Evolutionary conservation across 805 yeast genomes (phyloP).

Genomic region (Schwanniomyces sp.): DNA sequence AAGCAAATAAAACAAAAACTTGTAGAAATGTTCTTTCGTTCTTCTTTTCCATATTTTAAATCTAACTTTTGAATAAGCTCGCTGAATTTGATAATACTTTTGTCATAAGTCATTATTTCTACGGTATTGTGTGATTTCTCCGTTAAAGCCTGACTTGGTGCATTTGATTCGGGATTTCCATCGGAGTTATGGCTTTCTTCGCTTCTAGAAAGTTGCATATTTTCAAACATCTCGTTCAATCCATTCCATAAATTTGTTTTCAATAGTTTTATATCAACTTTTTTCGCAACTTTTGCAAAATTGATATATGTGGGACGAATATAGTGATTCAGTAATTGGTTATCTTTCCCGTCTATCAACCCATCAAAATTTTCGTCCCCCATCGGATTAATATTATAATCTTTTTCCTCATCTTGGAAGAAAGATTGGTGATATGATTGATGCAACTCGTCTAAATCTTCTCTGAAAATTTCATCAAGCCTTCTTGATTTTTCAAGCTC

Average conservation of each 20-base stretch:
- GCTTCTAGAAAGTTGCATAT: background rate
- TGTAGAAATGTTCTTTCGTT: slow-evolving; percentile 70
- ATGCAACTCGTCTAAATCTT: slow-evolving; percentile 15
- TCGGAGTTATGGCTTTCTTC: background rate
- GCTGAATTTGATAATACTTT: background rate
- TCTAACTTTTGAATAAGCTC: slow-evolving; percentile 49
- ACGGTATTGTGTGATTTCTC: background rate
- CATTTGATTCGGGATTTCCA: background rate
- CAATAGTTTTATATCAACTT: slow-evolving; percentile 40
- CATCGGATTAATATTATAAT: slow-evolving; percentile 6
- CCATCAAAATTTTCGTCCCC: slow-evolving; percentile 2
- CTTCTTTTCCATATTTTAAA: slow-evolving; percentile 53
- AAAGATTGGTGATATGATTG: slow-evolving; percentile 15
- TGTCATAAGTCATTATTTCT: background rate
- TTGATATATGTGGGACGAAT: slow-evolving; percentile 39
- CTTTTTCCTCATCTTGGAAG: slow-evolving; percentile 10
- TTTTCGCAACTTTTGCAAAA: slow-evolving; percentile 42
- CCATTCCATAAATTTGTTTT: slow-evolving; percentile 43
- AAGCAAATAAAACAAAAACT: slow-evolving; percentile 83
- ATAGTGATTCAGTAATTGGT: slow-evolving; percentile 2
- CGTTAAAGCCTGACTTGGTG: background rate
- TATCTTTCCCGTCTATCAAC: slow-evolving; percentile 7
- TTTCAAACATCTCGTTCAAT: background rate
- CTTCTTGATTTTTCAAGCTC: slow-evolving; percentile 13
- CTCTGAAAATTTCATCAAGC: slow-evolving; percentile 2